Percentiles rank a stretch among this genome's conserved stretches.
Conservation (phyloP, 257 asterid species). For the Solanum pimpinellifolium region DNA sequence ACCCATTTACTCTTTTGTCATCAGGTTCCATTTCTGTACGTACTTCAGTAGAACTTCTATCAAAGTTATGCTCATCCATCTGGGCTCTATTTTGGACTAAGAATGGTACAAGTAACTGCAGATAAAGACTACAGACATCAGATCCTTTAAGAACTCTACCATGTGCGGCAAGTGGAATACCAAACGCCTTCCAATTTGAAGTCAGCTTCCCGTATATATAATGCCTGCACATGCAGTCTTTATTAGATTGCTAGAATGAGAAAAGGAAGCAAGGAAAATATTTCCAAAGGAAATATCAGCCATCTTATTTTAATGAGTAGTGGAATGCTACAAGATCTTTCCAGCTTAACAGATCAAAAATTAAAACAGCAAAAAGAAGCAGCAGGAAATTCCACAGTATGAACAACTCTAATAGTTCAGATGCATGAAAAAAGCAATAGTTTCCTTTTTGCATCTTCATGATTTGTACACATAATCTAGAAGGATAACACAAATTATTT, state of each 20-base stretch:
- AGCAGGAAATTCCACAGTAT: background rate
- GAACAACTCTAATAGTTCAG: background rate
- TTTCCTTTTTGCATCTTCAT: background rate
- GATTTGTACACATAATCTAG: background rate
- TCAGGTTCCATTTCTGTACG: conserved; percentile 16
- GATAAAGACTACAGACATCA: conserved; percentile 42
- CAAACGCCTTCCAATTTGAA: conserved; percentile 53
- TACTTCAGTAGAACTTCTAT: conserved; percentile 22
- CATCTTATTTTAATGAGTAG: conserved; percentile 5
- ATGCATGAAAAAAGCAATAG: background rate
- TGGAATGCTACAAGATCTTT: background rate
- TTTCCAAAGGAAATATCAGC: background rate
- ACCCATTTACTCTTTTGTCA: conserved; percentile 20
- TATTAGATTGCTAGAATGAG: conserved; percentile 6
- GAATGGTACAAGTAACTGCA: conserved; percentile 48
- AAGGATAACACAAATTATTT: background rate
- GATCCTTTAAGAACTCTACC: conserved; percentile 44
- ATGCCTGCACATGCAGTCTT: conserved; percentile 36
- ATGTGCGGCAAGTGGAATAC: conserved; percentile 60
- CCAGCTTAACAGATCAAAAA: background rate
- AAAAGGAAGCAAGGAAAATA: background rate
- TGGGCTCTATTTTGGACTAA: conserved; percentile 27
- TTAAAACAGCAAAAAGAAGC: background rate
- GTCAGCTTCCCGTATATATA: conserved; percentile 26
- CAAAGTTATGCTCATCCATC: conserved; percentile 14